Evolutionary conservation across 441 rosid genomes (phyloP), one percentile per base, ranked within the genome.

Genomic region (Euphorbia celastroides): DNA sequence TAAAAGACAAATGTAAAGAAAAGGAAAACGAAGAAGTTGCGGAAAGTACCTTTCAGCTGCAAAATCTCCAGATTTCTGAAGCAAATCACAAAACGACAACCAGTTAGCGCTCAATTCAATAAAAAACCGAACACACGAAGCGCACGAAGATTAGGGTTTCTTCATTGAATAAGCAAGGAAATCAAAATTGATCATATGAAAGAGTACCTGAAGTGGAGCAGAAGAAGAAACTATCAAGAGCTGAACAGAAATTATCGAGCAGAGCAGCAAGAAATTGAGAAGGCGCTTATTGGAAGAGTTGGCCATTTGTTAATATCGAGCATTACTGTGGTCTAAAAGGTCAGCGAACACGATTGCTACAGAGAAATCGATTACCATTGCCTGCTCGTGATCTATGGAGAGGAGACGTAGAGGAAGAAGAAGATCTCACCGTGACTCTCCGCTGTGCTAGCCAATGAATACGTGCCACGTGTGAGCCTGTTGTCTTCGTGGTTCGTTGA

Each of bases 1-100:
- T n/a, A n/a, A n/a, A n/a, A n/a, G n/a, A 13, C 5, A 14, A 22
- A 23, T 22, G 5, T 16, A n/a, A 6, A 13, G 2, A 25, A 7
- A 55, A 60, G n/a, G 5, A 28, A 52, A 50, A 42, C 36, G 57
- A 74, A 30, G 50, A 22, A 46, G 28, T 50, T 55, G 12, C 34
- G n/a, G 48, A 10, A 9, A 26, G 63, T 78, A 82, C 87, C 88
- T 79, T 62, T 73, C 41, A 67, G 71, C 74, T 55, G 73, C 68
- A 55, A 78, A 72, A 73, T 73, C 77, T 65, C 58, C 42, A 31
- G 61, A 46, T 69, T 60, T 83, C 90, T 86, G 84, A 30, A 67
- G 54, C 1, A 66, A 70, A 76, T 2, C 51, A 32, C 7, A 42
- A 55, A 55, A 34, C 14, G 36, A 25, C 54, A 34, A 46, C n/a